phyloP scores from a whole-genome alignment of 2,329 filamentous ascomycete genomes.

The Mycosphaerelloides madeirae region DNA sequence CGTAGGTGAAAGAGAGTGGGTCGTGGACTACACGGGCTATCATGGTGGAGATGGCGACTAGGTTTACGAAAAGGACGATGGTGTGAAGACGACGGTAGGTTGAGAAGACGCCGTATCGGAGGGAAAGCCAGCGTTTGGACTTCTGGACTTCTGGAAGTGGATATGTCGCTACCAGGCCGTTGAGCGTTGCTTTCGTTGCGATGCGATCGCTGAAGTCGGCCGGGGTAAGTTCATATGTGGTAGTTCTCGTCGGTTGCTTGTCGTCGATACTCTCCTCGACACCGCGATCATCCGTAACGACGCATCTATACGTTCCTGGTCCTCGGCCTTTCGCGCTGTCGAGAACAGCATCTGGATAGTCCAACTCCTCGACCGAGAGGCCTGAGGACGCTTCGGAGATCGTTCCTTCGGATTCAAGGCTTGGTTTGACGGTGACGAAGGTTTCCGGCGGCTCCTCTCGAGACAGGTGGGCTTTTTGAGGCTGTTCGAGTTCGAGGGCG shows the following conservation, averaged over 20 bases:
- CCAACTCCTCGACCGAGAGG: conserved; percentile 7
- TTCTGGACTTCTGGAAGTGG: conserved; percentile 21
- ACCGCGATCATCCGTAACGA: not conserved
- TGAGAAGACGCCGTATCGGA: conserved; percentile 29
- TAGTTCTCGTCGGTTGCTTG: too few relatives aligned
- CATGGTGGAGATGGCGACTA: conserved; percentile 19
- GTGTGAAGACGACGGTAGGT: conserved; percentile 31
- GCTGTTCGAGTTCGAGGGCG: too few relatives aligned
- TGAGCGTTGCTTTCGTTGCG: conserved; percentile 22
- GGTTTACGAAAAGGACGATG: conserved; percentile 26
- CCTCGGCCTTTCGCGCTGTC: conserved; percentile 4
- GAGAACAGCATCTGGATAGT: conserved; percentile 1
- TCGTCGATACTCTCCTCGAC: too few relatives aligned
- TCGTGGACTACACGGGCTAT: not conserved
- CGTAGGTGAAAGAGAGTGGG: conserved; percentile 19
- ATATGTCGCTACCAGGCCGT: conserved; percentile 13
- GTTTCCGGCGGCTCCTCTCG: not conserved
- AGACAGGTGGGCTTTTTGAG: not conserved
- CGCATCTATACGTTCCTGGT: conserved; percentile 5
- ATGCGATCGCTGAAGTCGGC: conserved; percentile 12
- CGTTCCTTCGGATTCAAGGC: not conserved
- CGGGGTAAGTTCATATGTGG: too few relatives aligned
- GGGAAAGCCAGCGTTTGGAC: conserved; percentile 18
- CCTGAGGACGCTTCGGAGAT: conserved; percentile 1
- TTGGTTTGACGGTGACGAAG: not conserved